Base-by-base conservation (phyloP, 106 monocot species). In the Apostasia ramifera region DNA sequence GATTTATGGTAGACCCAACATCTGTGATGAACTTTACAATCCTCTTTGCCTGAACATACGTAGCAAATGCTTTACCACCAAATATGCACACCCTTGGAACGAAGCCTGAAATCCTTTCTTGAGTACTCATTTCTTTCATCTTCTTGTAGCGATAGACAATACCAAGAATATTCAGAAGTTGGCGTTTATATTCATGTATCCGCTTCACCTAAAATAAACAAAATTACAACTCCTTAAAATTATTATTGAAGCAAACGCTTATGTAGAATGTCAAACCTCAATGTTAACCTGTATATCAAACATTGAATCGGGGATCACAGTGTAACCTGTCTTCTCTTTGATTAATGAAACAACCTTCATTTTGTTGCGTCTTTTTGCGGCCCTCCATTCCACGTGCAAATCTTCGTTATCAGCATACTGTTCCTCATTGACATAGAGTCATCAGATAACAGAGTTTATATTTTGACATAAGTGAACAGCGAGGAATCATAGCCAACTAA, bases 21-120 rank as follows among this genome's bases (percentile, higher is more conserved):
- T 98, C 98, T 54, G 85, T 85, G n/a, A 98, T 93, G 82, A 98
- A 88, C 80, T 98, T 98, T 42, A 98, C 98, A 66, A 98, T 98
- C 66, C 98, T 90, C 73, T 98, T 98, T 52, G 98, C 93, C 71
- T 93, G 93, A 59, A 90, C 77, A 74, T 98, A 98, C 44, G 92
- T 98, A 7, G 98, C 81, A 81, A 98, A 98, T 69, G 98, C 98
- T 93, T 98, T 98, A n/a, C 98, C 98, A 47, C 98, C 93, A 78
- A 98, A 98, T 74, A 98, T 98, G 71, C 90, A 98, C 15, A 98
- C 98, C 59, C 90, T 74, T 63, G 90, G 98, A 66, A 85, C 89
- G 80, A 81, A 92, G 59, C 65, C 83, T 40, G 75, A 72, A 56
- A 62, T 59, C 52, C 92, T 89, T 59, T 92, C 81, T 87, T 87